A percentile compares a stretch with the other conserved stretches of the same genome.
These are phyloP conservation scores for Aspergillus candidus DNA, from an alignment of 2,329 filamentous ascomycete genomes.

Conservation along the genomic window DNA sequence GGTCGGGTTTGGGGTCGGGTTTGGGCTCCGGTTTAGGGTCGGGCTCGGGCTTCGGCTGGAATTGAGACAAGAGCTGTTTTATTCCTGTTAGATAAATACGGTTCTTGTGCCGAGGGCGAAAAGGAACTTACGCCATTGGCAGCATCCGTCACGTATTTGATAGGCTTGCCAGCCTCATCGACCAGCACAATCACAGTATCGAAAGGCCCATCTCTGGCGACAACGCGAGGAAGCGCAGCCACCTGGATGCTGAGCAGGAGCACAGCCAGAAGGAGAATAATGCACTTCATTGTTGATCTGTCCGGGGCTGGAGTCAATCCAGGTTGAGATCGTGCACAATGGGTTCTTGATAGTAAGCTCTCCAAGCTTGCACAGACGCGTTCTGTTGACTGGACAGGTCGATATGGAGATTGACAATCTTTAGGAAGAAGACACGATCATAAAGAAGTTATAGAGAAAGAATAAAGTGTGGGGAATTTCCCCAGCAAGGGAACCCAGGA, in stretches of 20 bases:
- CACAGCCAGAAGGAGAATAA: slow-evolving; percentile 17
- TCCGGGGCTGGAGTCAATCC: background rate
- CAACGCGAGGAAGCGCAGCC: slow-evolving; percentile 12
- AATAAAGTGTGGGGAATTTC: too few species aligned
- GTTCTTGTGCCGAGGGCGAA: too few species aligned
- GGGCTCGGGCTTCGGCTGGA: background rate
- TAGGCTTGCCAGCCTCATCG: too few species aligned
- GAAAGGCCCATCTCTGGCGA: too few species aligned
- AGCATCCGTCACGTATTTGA: too few species aligned
- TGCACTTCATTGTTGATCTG: slow-evolving; percentile 12
- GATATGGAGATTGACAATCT: background rate
- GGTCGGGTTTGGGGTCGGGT: too few species aligned
- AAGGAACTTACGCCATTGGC: too few species aligned
- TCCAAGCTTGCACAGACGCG: too few species aligned
- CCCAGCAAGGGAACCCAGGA: too few species aligned
- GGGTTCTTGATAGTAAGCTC: background rate
- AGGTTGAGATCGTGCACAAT: background rate
- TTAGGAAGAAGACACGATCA: too few species aligned
- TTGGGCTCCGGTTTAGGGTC: slow-evolving; percentile 1
- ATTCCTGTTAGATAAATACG: too few species aligned
- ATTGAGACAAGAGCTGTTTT: background rate
- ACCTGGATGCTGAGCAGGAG: slow-evolving; percentile 14
- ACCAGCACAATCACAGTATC: too few species aligned
- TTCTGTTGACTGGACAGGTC: background rate
- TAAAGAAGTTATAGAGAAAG: background rate